Evolutionary conservation across 1,139 yeast species (phyloP).

Genomic region (Debaryomycetaceae sp.): DNA sequence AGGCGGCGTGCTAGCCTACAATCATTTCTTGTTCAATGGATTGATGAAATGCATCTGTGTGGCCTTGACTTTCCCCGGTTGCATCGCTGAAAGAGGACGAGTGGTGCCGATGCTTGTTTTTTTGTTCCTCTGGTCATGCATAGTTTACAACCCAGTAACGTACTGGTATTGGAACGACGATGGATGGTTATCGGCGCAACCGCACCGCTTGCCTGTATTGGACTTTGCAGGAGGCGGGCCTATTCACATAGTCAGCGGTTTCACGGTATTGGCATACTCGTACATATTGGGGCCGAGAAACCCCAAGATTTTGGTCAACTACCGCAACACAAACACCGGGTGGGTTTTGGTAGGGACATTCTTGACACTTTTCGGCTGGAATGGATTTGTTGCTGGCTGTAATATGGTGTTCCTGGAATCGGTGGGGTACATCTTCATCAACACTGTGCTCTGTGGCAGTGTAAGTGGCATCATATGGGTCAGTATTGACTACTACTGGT

Average conservation of each 20-base stretch:
- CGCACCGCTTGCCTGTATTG: slow-evolving; percentile 41
- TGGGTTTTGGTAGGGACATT: slow-evolving; percentile 52
- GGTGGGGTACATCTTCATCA: slow-evolving; percentile 32
- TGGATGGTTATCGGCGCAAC: slow-evolving; percentile 52
- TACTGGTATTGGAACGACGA: slow-evolving; percentile 63
- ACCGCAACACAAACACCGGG: slow-evolving; percentile 35
- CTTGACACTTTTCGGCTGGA: slow-evolving; percentile 38
- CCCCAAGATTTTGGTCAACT: slow-evolving; percentile 33
- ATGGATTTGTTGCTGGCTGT: slow-evolving; percentile 44
- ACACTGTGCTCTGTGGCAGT: slow-evolving; percentile 32
- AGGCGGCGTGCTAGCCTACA: slow-evolving; percentile 36
- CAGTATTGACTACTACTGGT: slow-evolving; percentile 36
- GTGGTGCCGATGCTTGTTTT: slow-evolving; percentile 50
- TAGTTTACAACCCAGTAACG: slow-evolving; percentile 61
- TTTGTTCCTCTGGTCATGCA: slow-evolving; percentile 48
- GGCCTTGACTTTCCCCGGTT: slow-evolving; percentile 52
- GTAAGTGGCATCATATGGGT: slow-evolving; percentile 37
- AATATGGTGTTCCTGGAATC: slow-evolving; percentile 35
- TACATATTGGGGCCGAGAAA: slow-evolving; percentile 53
- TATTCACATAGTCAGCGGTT: slow-evolving; percentile 59
- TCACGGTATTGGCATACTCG: slow-evolving; percentile 57
- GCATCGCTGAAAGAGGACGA: slow-evolving; percentile 57
- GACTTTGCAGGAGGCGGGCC: slow-evolving; percentile 68
- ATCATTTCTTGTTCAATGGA: slow-evolving; percentile 47
- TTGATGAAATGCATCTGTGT: slow-evolving; percentile 51